Conservation (phyloP, 805 yeast species). For the Teunomyces kruisii region DNA sequence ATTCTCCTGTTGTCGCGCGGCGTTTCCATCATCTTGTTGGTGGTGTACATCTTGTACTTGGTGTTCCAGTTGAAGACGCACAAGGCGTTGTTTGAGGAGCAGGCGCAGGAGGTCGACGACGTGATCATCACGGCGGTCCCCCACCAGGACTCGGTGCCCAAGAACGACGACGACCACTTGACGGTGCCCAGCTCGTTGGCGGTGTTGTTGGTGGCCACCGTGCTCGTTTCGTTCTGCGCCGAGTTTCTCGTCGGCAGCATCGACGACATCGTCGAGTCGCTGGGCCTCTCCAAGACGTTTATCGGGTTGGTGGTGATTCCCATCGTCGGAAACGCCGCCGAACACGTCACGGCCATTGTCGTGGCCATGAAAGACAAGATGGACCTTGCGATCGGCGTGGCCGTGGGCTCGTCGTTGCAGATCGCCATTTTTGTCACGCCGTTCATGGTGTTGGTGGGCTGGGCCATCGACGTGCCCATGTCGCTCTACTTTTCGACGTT, state of each 20-base stretch:
- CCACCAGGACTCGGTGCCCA: conserved; percentile 14
- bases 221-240: conserved; percentile 85
- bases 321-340: conserved; percentile 98
- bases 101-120: conserved; percentile 32
- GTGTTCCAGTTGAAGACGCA: conserved; percentile 90
- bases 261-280: conserved; percentile 78
- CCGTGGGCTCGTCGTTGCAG: conserved; percentile 93
- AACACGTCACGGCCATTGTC: conserved; percentile 93
- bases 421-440: conserved; percentile 96
- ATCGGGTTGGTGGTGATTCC: conserved; percentile 93
- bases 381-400: conserved; percentile 97
- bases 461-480: conserved; percentile 91
- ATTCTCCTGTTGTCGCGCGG: conserved; percentile 82
- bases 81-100: conserved; percentile 66
- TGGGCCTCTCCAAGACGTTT: conserved; percentile 91
- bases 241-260: conserved; percentile 93
- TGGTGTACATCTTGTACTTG: conserved; percentile 75
- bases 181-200: conserved; percentile 53
- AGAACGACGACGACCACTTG: conserved; percentile 39
- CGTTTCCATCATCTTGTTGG: conserved; percentile 73
- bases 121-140: conserved; percentile 32
- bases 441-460: conserved; percentile 90
- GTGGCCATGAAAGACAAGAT: conserved; percentile 95
- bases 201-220: conserved; percentile 62
- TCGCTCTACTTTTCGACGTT: conserved; percentile 85